Evolutionary conservation across 345 rosid genomes (phyloP), one percentile per base, ranked within the genome.

Genomic region (Dovyalis caffra): DNA sequence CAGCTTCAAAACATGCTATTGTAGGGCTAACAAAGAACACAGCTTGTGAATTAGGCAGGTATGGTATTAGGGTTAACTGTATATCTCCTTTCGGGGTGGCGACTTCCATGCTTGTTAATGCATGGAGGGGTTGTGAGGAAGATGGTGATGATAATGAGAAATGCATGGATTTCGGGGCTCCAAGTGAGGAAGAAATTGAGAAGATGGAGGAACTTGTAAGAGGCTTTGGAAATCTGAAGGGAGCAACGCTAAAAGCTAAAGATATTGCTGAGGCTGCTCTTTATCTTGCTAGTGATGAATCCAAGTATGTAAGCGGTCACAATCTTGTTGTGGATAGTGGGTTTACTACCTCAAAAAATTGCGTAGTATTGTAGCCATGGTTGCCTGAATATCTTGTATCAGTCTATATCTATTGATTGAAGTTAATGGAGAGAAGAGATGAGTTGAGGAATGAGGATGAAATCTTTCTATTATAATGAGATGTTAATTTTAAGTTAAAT

Each of bases 231-330:
- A 73, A 73, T 60, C 53, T 58, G n/a, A 20, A 71, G 61, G 74
- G 74, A 5, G 56, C 60, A 43, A 71, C 60, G 26, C 26, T 71
- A 14, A 58, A 26, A 25, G 33, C 53, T 28, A 35, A 33, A 53
- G 76, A 73, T 73, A 68, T 73, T 29, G 76, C 76, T 21, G 76
- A 73, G 32, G 76, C 76, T 40, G 69, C 69, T 64, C 47, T 73
- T 31, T 73, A 43, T 64, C 64, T 64, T 28, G 76, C 61, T 4
- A 73, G 76, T n/a, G 76, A 73, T 47, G 76, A 73, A n/a, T 73
- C 76, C 6, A 73, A 45, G 25, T 73, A 45, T 15, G 15, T 73
- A 2, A 73, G 66, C 64, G 69, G 76, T 5, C 69, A 73, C 64
- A 73, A 73, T 64, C 61, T 73, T 20, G 68, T 56, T 5, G 31